Conservation (phyloP, 1,284 basidiomycete species). For the Apiotrichum montevideense region DNA sequence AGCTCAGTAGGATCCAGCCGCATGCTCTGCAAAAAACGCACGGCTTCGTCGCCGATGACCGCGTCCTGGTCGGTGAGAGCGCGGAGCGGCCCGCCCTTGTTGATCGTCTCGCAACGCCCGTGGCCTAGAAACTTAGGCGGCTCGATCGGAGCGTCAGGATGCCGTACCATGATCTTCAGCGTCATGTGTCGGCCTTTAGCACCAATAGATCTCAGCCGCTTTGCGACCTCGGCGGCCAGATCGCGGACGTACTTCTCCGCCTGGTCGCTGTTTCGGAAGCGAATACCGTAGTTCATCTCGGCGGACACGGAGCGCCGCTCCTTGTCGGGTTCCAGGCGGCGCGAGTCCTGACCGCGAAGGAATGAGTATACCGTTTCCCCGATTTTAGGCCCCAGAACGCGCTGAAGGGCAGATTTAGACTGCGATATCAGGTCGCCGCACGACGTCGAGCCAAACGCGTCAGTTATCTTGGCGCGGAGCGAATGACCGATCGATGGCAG, state of each 20-base stretch:
- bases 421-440: slow-evolving; percentile 63
- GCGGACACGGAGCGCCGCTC: slow-evolving; percentile 79
- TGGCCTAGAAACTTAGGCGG: slow-evolving; percentile 97
- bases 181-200: slow-evolving; percentile 69
- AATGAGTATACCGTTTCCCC: slow-evolving; percentile 81
- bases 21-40: slow-evolving; percentile 66
- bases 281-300: slow-evolving; percentile 93
- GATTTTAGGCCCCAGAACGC: slow-evolving; percentile 70
- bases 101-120: slow-evolving; percentile 77
- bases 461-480: slow-evolving; percentile 58
- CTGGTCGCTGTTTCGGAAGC: slow-evolving; percentile 75
- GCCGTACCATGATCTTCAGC: slow-evolving; percentile 81
- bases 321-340: slow-evolving; percentile 72
- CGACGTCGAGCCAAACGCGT: slow-evolving; percentile 66
- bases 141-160: slow-evolving; percentile 79
- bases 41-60: slow-evolving; percentile 70
- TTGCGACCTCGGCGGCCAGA: slow-evolving; percentile 69
- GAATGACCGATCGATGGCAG: slow-evolving; percentile 82
- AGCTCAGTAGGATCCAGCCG: slow-evolving; percentile 76
- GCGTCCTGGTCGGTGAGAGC: slow-evolving; percentile 61
- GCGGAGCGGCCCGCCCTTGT: slow-evolving; percentile 62
- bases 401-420: slow-evolving; percentile 60
- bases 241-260: slow-evolving; percentile 69
- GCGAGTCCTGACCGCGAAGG: slow-evolving; percentile 73
- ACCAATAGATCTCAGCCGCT: slow-evolving; percentile 60